These are phyloP conservation scores for Daldinia loculata DNA, from an alignment of 495 filamentous ascomycete genomes.

Conservation along the genomic window DNA sequence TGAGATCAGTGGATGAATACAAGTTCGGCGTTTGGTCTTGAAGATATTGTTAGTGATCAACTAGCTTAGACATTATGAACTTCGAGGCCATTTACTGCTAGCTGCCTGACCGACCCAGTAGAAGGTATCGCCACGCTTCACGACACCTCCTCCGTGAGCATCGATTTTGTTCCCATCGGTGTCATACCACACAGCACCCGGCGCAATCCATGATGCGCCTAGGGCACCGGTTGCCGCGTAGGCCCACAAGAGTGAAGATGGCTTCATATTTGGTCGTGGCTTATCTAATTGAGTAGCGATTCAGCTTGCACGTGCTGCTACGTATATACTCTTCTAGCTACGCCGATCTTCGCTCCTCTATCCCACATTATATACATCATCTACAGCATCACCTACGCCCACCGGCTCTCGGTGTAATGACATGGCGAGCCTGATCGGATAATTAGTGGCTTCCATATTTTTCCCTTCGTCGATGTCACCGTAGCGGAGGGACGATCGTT, in stretches of 20 bases:
- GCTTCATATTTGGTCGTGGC: constrained; percentile 32
- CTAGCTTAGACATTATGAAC: constrained; percentile 2
- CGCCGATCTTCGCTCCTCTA: constrained; percentile 27
- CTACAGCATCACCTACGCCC: constrained; percentile 19
- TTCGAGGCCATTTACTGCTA: constrained; percentile 43
- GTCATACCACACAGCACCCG: constrained; percentile 51
- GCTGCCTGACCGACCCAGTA: constrained; percentile 57
- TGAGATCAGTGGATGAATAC: constrained; percentile 56
- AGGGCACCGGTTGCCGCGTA: constrained; percentile 28
- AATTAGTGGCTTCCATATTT: constrained; percentile 27
- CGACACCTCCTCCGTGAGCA: constrained; percentile 53
- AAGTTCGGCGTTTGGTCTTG: constrained; percentile 53
- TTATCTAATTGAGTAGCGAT: constrained; percentile 12
- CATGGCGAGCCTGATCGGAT: constrained; percentile 34
- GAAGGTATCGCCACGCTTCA: constrained; percentile 48
- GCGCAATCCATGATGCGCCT: constrained; percentile 47
- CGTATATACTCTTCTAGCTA: constrained; percentile 3
- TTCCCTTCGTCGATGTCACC: constrained; percentile 30
- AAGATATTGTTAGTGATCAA: constrained; percentile 18
- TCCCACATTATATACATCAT: constrained; percentile 30
- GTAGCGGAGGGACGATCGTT: constrained; percentile 17
- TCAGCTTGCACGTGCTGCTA: constrained; percentile 4
- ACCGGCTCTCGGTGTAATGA: constrained; percentile 34
- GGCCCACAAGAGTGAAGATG: constrained; percentile 33
- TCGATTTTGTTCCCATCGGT: constrained; percentile 53